These are phyloP conservation scores for Curvularia eragrostidis DNA, from an alignment of 2,329 filamentous ascomycete species.

Conservation along the genomic window DNA sequence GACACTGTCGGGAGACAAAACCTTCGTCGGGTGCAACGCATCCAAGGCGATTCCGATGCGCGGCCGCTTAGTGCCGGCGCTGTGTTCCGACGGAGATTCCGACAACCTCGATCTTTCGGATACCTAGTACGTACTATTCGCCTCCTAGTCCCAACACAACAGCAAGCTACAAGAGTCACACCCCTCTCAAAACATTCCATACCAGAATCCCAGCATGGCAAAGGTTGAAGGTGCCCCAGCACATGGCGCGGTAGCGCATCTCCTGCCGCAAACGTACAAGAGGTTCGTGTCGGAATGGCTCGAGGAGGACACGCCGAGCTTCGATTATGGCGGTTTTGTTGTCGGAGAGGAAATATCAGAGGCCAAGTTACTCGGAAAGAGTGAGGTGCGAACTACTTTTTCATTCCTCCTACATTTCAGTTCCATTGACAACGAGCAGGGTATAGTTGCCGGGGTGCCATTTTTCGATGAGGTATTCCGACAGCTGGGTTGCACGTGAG, in stretches of 20 bases:
- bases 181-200: neutral
- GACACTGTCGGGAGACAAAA: too few relatives aligned
- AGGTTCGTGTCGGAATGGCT: conserved; percentile 82
- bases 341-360: conserved; percentile 71
- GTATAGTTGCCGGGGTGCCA: conserved; percentile 87
- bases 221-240: conserved; percentile 60
- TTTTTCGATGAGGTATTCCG: conserved; percentile 95
- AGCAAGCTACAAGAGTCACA: neutral
- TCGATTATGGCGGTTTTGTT: conserved; percentile 97
- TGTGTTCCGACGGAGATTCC: conserved; percentile 15
- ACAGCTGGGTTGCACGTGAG: conserved; percentile 81
- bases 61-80: conserved; percentile 29
- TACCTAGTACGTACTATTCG: too few relatives aligned
- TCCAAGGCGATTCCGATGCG: conserved; percentile 11
- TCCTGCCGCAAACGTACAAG: conserved; percentile 87
- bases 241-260: conserved; percentile 69
- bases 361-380: conserved; percentile 64
- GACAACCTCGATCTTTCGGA: conserved; percentile 13
- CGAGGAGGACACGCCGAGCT: conserved; percentile 92
- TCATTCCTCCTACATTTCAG: neutral
- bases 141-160: conserved; percentile 2
- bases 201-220: conserved; percentile 15
- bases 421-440: conserved; percentile 51
- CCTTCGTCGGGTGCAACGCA: neutral
- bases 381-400: conserved; percentile 50